These are phyloP conservation scores for Dendrocalamus latiflorus DNA, from an alignment of 202 grass and related monocot genomes.

Conservation along the genomic window DNA sequence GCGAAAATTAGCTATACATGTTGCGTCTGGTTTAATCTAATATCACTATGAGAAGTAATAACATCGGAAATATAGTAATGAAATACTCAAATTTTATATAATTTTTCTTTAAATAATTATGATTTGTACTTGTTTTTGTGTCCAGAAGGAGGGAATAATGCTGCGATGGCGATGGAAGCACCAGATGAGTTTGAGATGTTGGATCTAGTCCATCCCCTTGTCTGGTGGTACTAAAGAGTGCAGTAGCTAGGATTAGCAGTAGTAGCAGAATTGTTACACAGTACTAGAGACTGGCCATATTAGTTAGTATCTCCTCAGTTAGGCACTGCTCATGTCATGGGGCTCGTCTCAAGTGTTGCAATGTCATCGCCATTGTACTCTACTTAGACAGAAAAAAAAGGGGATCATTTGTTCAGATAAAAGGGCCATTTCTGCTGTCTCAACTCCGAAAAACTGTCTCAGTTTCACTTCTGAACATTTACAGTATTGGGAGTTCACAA, in stretches of 20 bases:
- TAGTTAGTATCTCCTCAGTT: background rate
- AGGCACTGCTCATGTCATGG: background rate
- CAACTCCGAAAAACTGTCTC: background rate
- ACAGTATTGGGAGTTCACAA: background rate
- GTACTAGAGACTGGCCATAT: conserved; percentile 2
- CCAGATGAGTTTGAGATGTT: conserved; percentile 72
- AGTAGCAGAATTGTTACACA: background rate
- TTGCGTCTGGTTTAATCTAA: background rate
- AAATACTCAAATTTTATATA: background rate
- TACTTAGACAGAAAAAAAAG: background rate
- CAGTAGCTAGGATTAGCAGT: conserved; percentile 20
- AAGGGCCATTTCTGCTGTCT: conserved; percentile 13
- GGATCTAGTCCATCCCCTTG: conserved; percentile 69
- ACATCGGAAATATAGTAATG: background rate
- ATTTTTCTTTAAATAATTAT: background rate
- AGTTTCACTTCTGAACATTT: background rate
- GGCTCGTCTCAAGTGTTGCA: conserved; percentile 9
- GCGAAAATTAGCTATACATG: background rate
- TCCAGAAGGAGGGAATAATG: conserved; percentile 30
- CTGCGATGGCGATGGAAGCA: conserved; percentile 6
- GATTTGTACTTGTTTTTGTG: background rate
- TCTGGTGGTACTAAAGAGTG: conserved; percentile 29
- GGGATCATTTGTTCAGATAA: conserved; percentile 34
- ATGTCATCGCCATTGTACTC: conserved; percentile 40
- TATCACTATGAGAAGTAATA: background rate